Evolutionary conservation across 345 rosid species (phyloP).

Genomic region (Litchi chinensis): DNA sequence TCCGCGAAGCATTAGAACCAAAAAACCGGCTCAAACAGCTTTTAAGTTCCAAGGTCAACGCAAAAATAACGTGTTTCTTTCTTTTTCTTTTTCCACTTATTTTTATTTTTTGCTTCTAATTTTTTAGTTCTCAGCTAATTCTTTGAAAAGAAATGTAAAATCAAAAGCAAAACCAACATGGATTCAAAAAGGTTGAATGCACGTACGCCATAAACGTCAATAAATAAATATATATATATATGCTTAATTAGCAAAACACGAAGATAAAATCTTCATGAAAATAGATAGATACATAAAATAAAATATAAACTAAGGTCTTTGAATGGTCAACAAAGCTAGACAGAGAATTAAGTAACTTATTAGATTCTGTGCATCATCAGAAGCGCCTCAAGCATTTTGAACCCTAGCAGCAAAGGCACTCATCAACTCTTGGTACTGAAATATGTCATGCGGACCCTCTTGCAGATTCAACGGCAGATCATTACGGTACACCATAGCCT

Average conservation of each 20-base stretch:
- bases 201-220: neutral
- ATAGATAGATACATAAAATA: neutral
- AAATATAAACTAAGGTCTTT: neutral
- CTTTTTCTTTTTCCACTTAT: neutral
- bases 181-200: neutral
- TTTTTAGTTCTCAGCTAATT: too few species aligned
- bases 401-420: conserved; percentile 41
- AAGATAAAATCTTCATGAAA: conserved; percentile 5
- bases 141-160: neutral
- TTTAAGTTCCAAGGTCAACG: conserved; percentile 33
- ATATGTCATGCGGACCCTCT: conserved; percentile 37
- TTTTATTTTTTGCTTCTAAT: neutral
- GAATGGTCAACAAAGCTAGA: neutral
- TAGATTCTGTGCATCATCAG: neutral
- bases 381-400: conserved; percentile 31
- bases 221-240: neutral
- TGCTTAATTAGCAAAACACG: neutral
- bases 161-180: neutral
- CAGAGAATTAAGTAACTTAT: neutral
- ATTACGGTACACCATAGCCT: neutral
- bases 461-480: conserved; percentile 25
- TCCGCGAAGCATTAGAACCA: neutral
- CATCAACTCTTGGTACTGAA: conserved; percentile 41
- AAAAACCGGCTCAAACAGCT: conserved; percentile 20
- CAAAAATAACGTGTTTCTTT: neutral